Evolutionary conservation across 768 basidiomycete genomes (phyloP), one percentile per base, ranked within the genome.

Genomic region (Phlegmacium glaucopus): DNA sequence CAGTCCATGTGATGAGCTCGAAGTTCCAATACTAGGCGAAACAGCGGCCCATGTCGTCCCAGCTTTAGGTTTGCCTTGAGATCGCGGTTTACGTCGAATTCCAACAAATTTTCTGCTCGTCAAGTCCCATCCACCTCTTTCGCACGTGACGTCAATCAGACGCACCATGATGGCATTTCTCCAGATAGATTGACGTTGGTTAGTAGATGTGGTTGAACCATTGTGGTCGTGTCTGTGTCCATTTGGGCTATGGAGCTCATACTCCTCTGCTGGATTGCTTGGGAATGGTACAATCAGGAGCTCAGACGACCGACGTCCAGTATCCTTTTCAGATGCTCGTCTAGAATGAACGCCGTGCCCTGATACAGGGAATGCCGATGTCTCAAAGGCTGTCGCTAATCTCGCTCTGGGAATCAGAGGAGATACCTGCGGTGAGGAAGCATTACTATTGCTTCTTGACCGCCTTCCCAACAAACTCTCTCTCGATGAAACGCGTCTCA

Each of bases 81-180:
- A 52, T 42, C 87, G 77, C 10, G 83, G 72, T 54, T 76, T 80
- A 42, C 90, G 75, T 12, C 89, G 78, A 13, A 94, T 68, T 10
- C 92, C 92, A 8, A 91, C 68, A 45, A 85, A 68, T 42, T 66
- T 72, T n/a, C 72, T 72, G 17, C 67, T 72, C 34, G 72, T 62
- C 16, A 85, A 63, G 53, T 83, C 87, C 92, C 92, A 94, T 3
- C 78, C 77, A 10, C 91, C 90, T 42, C 90, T 77, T 49, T 93
- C 88, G 54, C 80, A 84, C 10, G 72, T 73, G 6, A 82, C 68
- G 51, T 86, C 81, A 6, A 72, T 75, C 13, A 76, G 70, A 38
- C 72, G 70, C 35, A 77, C 64, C 15, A 86, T 69, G 22, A 77
- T 69, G n/a, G 83, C 72, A 43, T 77, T 77, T 45, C 71, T 70